These are phyloP conservation scores for Sporobolomyces phaffii DNA, from an alignment of 768 basidiomycete genomes.

Conservation along the genomic window DNA sequence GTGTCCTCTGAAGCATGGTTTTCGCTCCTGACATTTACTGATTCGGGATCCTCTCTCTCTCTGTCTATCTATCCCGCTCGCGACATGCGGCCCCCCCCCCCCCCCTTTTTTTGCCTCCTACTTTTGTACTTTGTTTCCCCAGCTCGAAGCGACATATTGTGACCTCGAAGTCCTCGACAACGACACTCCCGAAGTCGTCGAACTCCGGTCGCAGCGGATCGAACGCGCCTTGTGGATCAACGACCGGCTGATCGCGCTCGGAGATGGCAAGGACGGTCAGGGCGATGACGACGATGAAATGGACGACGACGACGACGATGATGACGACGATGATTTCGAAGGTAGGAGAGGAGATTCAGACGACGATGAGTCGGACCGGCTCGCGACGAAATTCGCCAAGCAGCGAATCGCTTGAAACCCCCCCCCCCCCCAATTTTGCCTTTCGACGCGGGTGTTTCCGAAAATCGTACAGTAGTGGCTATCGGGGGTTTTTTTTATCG, in stretches of 20 bases:
- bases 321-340: not conserved
- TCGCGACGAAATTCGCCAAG: conserved; percentile 7
- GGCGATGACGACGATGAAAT: conserved; percentile 74
- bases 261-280: conserved; percentile 82
- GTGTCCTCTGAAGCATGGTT: no score
- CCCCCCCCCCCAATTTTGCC: no score
- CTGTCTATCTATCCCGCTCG: no score
- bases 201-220: conserved; percentile 29
- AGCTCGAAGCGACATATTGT: conserved; percentile 37
- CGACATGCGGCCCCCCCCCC: no score
- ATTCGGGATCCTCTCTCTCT: no score
- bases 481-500: no score
- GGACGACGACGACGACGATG: conserved; percentile 16
- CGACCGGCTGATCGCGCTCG: conserved; percentile 49
- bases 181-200: conserved; percentile 29
- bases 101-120: no score
- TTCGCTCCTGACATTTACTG: no score
- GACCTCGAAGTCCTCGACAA: conserved; percentile 37
- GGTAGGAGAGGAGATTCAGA: conserved; percentile 9
- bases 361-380: conserved; percentile 5
- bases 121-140: no score
- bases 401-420: not conserved
- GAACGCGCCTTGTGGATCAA: conserved; percentile 39
- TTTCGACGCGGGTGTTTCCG: no score
- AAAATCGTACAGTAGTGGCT: no score